Base-by-base conservation (phyloP, 73 alveolate genomes). In the Urostyla sp. region DNA sequence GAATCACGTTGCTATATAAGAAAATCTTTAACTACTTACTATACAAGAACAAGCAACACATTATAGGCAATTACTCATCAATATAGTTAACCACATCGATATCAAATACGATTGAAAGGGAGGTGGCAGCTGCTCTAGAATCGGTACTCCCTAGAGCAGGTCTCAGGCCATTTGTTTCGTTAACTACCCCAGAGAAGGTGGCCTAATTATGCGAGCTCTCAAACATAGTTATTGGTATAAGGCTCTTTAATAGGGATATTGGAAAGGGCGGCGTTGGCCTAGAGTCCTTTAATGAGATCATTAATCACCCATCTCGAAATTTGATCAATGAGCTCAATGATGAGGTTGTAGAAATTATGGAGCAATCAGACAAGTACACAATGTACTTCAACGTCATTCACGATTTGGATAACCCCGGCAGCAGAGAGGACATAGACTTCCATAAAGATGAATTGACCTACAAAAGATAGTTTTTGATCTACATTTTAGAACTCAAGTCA, bases 141-240 rank as follows among this genome's bases (percentile, higher is more conserved):
- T 88, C 96, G 69, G 99, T 97, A 72, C 89, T 97, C 72, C 99
- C 99, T 30, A 91, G 98, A 90, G 98, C 99, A 58, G 99, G 99
- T 24, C 93, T 97, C 59, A 93, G 99, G 55, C 99, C 99, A 26
- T 97, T 97, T 88, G 95, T 97, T 6, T 94, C 99, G n/a, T 76
- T 97, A 54, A 91, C 98, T 45, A 94, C 98, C 30, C 98, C 98
- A 38, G 99, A 97, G 87, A 97, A 96, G 81, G 98, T 95, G 1
- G 94, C 99, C 31, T 96, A 97, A 82, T 90, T 97, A 49, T 92
- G 95, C 51, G 99, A 97, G 77, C 91, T 97, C 53, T 91, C 99
- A 16, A 96, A 96, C 72, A 89, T 96, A 26, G 99, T 97, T 27
- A 91, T 97, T 87, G 99, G 99, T 23, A 97, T 97, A 75, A 77